Conservation (phyloP, 164 flowering plant genomes). For the Piper betle region DNA sequence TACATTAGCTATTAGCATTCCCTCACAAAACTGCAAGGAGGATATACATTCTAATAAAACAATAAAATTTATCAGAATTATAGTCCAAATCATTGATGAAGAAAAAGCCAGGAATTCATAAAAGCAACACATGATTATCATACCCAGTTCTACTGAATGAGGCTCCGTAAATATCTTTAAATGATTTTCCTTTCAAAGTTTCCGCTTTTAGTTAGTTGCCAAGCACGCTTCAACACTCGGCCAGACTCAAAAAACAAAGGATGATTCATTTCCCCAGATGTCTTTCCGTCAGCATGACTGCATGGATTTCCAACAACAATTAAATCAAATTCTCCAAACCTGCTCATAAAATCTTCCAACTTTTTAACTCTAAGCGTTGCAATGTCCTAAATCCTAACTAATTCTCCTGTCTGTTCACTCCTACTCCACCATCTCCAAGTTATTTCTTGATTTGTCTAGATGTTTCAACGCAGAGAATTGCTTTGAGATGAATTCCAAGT, state of each 20-base stretch:
- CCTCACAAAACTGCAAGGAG: too few relatives aligned
- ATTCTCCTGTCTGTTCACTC: conserved; percentile 48
- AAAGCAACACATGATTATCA: too few relatives aligned
- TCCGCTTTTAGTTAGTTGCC: background rate
- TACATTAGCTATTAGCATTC: too few relatives aligned
- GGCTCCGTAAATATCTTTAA: background rate
- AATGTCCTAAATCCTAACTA: conserved; percentile 63
- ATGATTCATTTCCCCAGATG: conserved; percentile 36
- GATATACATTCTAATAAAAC: too few relatives aligned
- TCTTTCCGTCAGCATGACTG: conserved; percentile 10
- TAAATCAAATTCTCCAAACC: conserved; percentile 64
- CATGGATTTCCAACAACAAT: conserved; percentile 57
- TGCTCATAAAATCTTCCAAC: conserved; percentile 27
- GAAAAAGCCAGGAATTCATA: too few relatives aligned
- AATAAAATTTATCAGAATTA: too few relatives aligned
- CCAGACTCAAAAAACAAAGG: conserved; percentile 55
- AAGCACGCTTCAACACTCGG: conserved; percentile 54
- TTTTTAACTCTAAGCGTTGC: conserved; percentile 36
- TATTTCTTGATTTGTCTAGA: conserved; percentile 35
- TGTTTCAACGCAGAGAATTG: conserved; percentile 69
- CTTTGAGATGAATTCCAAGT: conserved; percentile 65
- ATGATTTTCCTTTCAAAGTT: background rate
- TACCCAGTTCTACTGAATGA: background rate
- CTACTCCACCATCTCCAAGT: conserved; percentile 66
- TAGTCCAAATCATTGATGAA: too few relatives aligned